Evolutionary conservation across 441 rosid species (phyloP).

Genomic region (Bocquillonia castaneifolia): DNA sequence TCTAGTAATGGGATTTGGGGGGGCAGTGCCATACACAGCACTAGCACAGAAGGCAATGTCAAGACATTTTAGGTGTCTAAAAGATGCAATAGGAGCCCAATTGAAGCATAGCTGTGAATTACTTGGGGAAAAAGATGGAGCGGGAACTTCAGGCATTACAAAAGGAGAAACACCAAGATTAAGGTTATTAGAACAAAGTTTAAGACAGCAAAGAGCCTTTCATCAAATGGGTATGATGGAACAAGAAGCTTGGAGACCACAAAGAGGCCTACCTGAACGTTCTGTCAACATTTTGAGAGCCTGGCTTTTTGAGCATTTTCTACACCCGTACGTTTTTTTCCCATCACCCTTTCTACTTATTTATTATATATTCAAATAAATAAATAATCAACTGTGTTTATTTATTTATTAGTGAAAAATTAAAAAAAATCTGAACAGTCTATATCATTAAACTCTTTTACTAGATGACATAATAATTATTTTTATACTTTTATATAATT

Average conservation of each 20-base stretch:
- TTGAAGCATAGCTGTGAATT: slow-evolving; percentile 66
- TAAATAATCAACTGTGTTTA: too few relatives aligned
- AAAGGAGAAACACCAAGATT: slow-evolving; percentile 94
- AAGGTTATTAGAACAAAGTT: slow-evolving; percentile 70
- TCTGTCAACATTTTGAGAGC: slow-evolving; percentile 89
- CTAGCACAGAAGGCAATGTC: slow-evolving; percentile 99
- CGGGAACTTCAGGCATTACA: slow-evolving; percentile 58
- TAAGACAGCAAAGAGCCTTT: slow-evolving; percentile 84
- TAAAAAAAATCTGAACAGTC: neutral
- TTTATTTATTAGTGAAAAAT: neutral
- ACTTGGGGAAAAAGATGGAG: slow-evolving; percentile 71
- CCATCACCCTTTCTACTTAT: too few relatives aligned
- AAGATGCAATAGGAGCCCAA: slow-evolving; percentile 66
- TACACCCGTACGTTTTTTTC: slow-evolving; percentile 87
- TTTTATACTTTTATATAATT: neutral
- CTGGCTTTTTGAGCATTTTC: slow-evolving; percentile 98
- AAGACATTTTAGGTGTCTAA: slow-evolving; percentile 81
- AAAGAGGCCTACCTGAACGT: slow-evolving; percentile 88
- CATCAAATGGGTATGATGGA: slow-evolving; percentile 97
- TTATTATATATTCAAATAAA: too few relatives aligned
- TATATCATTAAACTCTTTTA: neutral
- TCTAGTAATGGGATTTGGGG: slow-evolving; percentile 76
- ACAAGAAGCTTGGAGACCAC: slow-evolving; percentile 95
- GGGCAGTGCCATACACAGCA: slow-evolving; percentile 80
- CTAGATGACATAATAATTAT: slow-evolving; percentile 4